Evolutionary conservation across 1,284 basidiomycete species (phyloP).

Genomic region (Trichosporon coremiiforme): DNA sequence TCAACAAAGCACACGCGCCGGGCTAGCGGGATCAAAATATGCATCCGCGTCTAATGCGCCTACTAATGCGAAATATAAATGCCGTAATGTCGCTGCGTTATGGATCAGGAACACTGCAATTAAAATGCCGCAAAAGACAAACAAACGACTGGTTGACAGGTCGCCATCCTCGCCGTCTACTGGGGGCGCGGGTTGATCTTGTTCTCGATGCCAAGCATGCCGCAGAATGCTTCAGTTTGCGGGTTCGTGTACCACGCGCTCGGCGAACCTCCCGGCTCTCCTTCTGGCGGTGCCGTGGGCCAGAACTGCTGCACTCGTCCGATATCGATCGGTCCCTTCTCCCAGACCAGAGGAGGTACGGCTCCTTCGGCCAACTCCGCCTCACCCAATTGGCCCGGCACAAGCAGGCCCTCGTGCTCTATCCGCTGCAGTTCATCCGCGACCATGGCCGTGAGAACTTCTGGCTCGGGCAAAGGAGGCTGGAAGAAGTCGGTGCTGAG

Average conservation of each 20-base stretch:
- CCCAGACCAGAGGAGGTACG: constrained; percentile 41
- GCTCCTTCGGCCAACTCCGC: constrained; percentile 37
- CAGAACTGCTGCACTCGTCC: constrained; percentile 70
- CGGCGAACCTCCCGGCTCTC: constrained; percentile 54
- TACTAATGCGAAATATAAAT: not conserved
- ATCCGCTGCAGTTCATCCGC: constrained; percentile 70
- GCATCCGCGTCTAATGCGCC: constrained; percentile 4
- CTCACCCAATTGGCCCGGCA: constrained; percentile 32
- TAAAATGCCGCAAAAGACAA: not conserved
- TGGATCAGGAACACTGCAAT: not conserved
- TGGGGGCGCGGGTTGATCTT: constrained; percentile 65
- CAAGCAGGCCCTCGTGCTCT: constrained; percentile 45
- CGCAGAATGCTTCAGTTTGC: constrained; percentile 84
- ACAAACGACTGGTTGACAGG: not conserved
- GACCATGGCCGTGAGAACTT: constrained; percentile 64
- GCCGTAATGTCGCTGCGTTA: constrained; percentile 1
- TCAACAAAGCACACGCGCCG: constrained; percentile 16
- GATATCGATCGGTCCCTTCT: constrained; percentile 57
- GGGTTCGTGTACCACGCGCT: constrained; percentile 78
- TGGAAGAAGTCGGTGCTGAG: constrained; percentile 63
- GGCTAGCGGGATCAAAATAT: constrained; percentile 10
- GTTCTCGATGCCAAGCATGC: constrained; percentile 76
- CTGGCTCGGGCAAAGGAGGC: constrained; percentile 66
- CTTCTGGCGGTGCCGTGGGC: constrained; percentile 69
- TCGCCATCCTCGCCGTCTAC: not conserved